Conservation (phyloP, 1,284 basidiomycete genomes). For the Mycena sp. region DNA sequence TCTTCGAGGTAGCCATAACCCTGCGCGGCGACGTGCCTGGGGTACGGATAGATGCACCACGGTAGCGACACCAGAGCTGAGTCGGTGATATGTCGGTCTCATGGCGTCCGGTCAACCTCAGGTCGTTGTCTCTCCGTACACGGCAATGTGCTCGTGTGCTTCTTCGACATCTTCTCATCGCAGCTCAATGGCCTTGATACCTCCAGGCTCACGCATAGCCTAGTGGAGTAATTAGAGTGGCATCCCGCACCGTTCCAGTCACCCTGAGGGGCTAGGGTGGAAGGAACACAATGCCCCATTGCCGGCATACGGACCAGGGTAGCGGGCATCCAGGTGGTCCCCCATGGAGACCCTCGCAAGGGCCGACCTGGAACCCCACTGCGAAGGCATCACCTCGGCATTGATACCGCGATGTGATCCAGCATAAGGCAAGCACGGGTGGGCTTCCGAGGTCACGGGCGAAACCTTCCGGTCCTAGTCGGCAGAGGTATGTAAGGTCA, state of each 20-base stretch:
- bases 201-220: slow-evolving; percentile 92
- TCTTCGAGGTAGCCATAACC: slow-evolving; percentile 98
- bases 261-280: slow-evolving; percentile 98
- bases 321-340: slow-evolving; percentile 98
- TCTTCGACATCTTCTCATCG: slow-evolving; percentile 91
- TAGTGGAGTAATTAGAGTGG: slow-evolving; percentile 95
- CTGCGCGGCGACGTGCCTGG: slow-evolving; percentile 93
- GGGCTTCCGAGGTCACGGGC: slow-evolving; percentile 99
- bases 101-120: slow-evolving; percentile 92
- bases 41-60: slow-evolving; percentile 95
- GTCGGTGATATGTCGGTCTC: slow-evolving; percentile 96
- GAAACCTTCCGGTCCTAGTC: slow-evolving; percentile 90
- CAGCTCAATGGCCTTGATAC: slow-evolving; percentile 95
- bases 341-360: slow-evolving; percentile 98
- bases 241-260: slow-evolving; percentile 99
- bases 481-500: slow-evolving; percentile 16
- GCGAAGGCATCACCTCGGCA: slow-evolving; percentile 99
- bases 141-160: slow-evolving; percentile 93
- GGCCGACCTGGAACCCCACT: slow-evolving; percentile 99
- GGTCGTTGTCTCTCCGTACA: slow-evolving; percentile 98
- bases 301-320: slow-evolving; percentile 94
- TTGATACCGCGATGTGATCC: slow-evolving; percentile 99
- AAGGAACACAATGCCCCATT: slow-evolving; percentile 98
- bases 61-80: slow-evolving; percentile 96
- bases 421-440: slow-evolving; percentile 94